Base-by-base conservation (phyloP, 169 alveolate genomes). In the Prorocentrum cordatum region DNA sequence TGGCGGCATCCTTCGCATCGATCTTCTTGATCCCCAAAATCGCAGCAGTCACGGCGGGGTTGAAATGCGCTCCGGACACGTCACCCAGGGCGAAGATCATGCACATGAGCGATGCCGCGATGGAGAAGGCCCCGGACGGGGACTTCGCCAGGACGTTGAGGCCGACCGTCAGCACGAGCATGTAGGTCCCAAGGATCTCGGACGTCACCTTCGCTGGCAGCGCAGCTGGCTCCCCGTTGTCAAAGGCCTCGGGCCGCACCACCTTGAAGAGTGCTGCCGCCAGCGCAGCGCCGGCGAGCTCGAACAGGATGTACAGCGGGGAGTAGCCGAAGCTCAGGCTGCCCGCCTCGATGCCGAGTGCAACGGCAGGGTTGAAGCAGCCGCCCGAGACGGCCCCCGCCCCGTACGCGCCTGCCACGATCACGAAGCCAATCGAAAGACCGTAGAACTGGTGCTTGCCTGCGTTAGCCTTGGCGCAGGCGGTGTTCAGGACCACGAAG, bases 331-430 rank as follows among this genome's bases (percentile, higher is more conserved):
- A 54, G 45, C 88, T 14, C 27, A 22, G 31, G 32, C 67, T 3
- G 66, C 77, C 24, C 91, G 66, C 58, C 24, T 83, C 91, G 50
- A 83, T 83, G 59, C 91, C 91, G 47, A 83, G 26, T 29, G 91
- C 77, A 42, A 83, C 91, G 3, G 91, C 91, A 12, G 91, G 91
- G 91, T 83, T 83, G 91, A 83, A 83, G 71, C 83, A 64, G 36
- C 91, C 91, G 2, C 80, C 82, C 1, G 91, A 83, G 36, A 83
- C 79, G 35, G 80, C 67, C 12, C 91, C 91, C 1, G 67, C 91
- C 5, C 71, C 80, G 32, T 83, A 83, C 27, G 80, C 91, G 18
- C 91, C 91, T 9, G 91, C 91, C n/a, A 83, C 91, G 32, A 83
- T 71, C 12, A 58, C 66, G 71, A 83, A 83, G 7, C 77, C 91